Percentiles rank a stretch among this genome's conserved stretches.
Conservation (phyloP, 768 basidiomycete genomes). For the Candolleomyces eurysporus region DNA sequence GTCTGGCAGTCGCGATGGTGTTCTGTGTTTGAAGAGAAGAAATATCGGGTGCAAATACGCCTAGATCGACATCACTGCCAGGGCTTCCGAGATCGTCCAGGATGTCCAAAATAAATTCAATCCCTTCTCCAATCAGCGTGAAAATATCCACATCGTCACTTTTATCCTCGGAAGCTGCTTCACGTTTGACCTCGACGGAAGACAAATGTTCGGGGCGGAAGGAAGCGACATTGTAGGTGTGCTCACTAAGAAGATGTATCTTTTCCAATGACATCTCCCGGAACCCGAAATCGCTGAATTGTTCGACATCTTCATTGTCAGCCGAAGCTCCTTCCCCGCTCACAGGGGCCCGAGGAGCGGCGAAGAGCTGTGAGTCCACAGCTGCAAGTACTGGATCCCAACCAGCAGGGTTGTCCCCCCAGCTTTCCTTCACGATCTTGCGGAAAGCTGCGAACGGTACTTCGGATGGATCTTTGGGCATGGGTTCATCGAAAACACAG, state of each 20-base stretch:
- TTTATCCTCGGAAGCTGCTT: not conserved
- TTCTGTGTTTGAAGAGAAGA: no score
- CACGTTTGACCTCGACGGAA: not conserved
- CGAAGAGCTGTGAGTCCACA: not conserved
- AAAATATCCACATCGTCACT: no score
- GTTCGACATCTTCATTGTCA: not conserved
- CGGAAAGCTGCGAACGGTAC: slow-evolving; percentile 38
- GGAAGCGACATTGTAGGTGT: not conserved
- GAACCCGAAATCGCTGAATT: not conserved
- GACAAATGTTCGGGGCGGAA: not conserved
- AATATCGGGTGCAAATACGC: no score
- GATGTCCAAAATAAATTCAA: no score
- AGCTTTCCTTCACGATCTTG: slow-evolving; percentile 31
- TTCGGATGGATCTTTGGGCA: slow-evolving; percentile 35
- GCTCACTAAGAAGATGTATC: not conserved
- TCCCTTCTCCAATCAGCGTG: no score
- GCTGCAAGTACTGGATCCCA: not conserved
- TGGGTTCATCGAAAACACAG: slow-evolving; percentile 49
- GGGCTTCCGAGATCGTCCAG: no score
- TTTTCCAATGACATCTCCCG: not conserved
- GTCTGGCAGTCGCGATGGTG: no score
- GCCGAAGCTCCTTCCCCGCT: not conserved
- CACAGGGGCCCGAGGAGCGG: not conserved
- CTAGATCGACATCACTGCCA: no score
- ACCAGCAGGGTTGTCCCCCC: not conserved